A percentile compares a stretch with the other conserved stretches of the same genome.
Conservation (phyloP, 371 early-diverging fungal genomes). For the Haplosporangium sp. region DNA sequence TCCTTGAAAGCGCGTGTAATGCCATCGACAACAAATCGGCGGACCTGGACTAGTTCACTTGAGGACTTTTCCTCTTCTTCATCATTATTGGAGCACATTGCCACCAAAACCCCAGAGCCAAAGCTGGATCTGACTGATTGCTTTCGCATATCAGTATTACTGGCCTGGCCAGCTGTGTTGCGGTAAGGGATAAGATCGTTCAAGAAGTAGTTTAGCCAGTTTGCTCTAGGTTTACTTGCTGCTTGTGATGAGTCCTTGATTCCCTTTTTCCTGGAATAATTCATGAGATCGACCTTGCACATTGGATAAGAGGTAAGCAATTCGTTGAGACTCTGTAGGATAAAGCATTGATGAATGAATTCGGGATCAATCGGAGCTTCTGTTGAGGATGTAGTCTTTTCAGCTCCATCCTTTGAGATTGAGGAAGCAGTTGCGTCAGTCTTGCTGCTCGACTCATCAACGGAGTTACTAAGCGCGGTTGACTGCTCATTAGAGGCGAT, state of each 20-base stretch:
- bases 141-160: conserved; percentile 65
- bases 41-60: conserved; percentile 68
- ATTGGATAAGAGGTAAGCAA: conserved; percentile 85
- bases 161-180: conserved; percentile 58
- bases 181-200: conserved; percentile 74
- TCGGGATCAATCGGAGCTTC: conserved; percentile 33
- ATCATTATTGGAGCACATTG: conserved; percentile 64
- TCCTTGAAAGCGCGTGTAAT: conserved; percentile 72
- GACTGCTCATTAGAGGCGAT: background rate
- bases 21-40: conserved; percentile 76
- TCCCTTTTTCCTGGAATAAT: conserved; percentile 66
- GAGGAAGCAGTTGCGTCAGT: background rate
- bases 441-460: background rate
- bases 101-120: conserved; percentile 71
- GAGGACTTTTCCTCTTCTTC: conserved; percentile 61
- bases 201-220: conserved; percentile 64
- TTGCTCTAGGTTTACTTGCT: conserved; percentile 41
- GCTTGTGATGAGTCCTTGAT: conserved; percentile 55
- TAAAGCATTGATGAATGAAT: conserved; percentile 81
- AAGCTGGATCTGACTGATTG: conserved; percentile 74
- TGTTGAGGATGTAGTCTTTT: background rate
- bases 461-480: background rate
- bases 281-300: conserved; percentile 80
- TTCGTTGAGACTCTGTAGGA: conserved; percentile 90
- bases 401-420: background rate